Conservation (phyloP, 1,284 basidiomycete genomes). For the Tylopilus orsonianus region DNA sequence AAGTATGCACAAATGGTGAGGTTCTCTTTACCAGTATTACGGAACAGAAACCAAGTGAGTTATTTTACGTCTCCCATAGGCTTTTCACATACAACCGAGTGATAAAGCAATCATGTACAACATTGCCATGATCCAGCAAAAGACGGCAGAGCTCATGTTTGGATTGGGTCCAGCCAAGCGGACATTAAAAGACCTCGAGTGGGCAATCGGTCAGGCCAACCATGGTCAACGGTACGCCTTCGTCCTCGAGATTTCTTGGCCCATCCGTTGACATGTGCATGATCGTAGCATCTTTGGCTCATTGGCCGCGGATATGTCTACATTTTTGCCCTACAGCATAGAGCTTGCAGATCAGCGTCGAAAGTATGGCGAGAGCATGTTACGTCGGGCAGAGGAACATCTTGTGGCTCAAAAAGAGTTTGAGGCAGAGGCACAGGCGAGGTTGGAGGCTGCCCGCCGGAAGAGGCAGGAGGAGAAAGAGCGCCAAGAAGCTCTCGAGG, state of each 20-base stretch:
- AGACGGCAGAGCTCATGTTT: constrained; percentile 86
- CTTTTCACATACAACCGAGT: constrained; percentile 74
- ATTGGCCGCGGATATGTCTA: constrained; percentile 71
- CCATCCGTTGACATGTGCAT: not conserved
- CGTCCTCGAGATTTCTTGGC: not conserved
- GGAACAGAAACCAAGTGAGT: not conserved
- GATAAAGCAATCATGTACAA: constrained; percentile 42
- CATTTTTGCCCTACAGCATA: constrained; percentile 76
- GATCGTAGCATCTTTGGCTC: constrained; percentile 72
- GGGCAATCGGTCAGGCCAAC: constrained; percentile 79
- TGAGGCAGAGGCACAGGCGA: constrained; percentile 73
- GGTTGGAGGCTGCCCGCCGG: constrained; percentile 71
- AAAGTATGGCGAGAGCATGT: constrained; percentile 83
- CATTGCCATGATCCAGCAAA: constrained; percentile 82
- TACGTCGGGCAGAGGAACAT: constrained; percentile 79
- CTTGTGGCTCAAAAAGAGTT: constrained; percentile 70
- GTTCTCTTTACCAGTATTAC: not conserved
- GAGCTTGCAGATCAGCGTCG: constrained; percentile 87
- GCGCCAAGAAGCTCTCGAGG: constrained; percentile 58
- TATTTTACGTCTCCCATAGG: constrained; percentile 43
- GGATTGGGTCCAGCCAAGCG: constrained; percentile 73
- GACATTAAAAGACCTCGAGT: constrained; percentile 74
- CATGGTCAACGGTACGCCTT: constrained; percentile 80
- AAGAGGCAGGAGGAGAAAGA: constrained; percentile 67
- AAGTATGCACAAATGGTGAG: constrained; percentile 66